A percentile compares a stretch with the other conserved stretches of the same genome.
Evolutionary conservation across 192 early-diverging fungal species (phyloP).

Genomic region (Coemansia javaensis): DNA sequence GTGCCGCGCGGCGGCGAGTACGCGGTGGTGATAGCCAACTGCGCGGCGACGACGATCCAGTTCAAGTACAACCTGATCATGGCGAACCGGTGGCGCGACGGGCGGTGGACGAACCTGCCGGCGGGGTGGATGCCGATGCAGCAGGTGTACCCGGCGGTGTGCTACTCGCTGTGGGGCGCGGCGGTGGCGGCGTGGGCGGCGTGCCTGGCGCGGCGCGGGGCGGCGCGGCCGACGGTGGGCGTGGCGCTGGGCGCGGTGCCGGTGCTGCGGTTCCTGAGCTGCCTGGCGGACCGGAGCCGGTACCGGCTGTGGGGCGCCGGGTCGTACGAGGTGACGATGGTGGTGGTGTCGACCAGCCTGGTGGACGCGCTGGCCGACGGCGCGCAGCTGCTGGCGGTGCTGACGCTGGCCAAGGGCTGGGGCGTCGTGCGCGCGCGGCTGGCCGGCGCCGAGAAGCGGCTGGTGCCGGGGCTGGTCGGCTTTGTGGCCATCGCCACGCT

Average conservation of each 20-base stretch:
- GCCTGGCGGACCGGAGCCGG: constrained; percentile 43
- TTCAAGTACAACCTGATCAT: constrained; percentile 51
- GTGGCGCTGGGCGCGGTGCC: constrained; percentile 26
- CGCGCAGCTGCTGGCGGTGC: constrained; percentile 20
- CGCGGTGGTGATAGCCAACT: constrained; percentile 47
- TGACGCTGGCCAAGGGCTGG: constrained; percentile 46
- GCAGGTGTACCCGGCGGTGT: constrained; percentile 19
- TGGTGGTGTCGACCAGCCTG: constrained; percentile 38
- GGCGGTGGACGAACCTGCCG: constrained; percentile 38
- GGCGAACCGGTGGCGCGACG: constrained; percentile 43
- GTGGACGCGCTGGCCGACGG: constrained; percentile 41
- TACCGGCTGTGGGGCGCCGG: constrained; percentile 23
- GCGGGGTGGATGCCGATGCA: constrained; percentile 49
- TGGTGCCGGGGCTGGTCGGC: constrained; percentile 31
- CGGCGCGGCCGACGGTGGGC: constrained; percentile 3
- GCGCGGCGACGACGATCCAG: constrained; percentile 44
- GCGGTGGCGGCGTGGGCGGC: constrained; percentile 16
- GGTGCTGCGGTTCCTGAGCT: constrained; percentile 30
- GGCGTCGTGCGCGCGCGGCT: constrained; percentile 36
- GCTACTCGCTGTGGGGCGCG: constrained; percentile 32
- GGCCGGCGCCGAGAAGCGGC: constrained; percentile 36
- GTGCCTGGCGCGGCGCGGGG: not conserved
- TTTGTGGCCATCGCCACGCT: constrained; percentile 31
- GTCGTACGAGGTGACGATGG: constrained; percentile 39
- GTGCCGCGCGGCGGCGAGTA: constrained; percentile 40